Percentiles rank a stretch among this genome's conserved stretches.
phyloP scores from a whole-genome alignment of 371 early-diverging fungal species.

The Saksenaea oblongispora region DNA sequence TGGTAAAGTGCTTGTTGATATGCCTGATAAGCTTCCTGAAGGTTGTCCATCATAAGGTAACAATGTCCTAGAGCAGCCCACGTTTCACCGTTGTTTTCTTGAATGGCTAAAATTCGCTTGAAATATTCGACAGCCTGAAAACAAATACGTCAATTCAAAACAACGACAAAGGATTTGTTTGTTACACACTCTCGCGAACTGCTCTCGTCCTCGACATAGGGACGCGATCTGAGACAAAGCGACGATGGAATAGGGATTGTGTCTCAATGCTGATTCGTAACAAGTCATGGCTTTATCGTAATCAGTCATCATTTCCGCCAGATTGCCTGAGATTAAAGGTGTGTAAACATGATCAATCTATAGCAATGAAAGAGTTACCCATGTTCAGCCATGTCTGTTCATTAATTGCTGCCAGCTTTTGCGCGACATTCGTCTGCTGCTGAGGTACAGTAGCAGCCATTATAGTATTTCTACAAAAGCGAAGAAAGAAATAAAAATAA shows the following conservation, averaged over 20 bases:
- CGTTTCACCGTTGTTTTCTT: constrained; percentile 83
- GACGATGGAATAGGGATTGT: constrained; percentile 83
- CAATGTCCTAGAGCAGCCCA: constrained; percentile 95
- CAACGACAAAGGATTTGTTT: constrained; percentile 2
- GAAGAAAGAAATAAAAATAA: not conserved
- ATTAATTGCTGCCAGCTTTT: constrained; percentile 62
- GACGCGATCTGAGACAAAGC: constrained; percentile 77
- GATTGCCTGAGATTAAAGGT: constrained; percentile 37
- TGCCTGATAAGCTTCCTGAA: constrained; percentile 89
- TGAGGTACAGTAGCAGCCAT: constrained; percentile 30
- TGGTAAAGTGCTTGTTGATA: constrained; percentile 94
- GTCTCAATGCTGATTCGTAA: constrained; percentile 84
- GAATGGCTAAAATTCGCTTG: constrained; percentile 80
- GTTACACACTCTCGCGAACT: constrained; percentile 49
- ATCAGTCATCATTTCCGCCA: constrained; percentile 76
- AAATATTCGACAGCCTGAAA: constrained; percentile 85
- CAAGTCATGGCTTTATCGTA: constrained; percentile 75
- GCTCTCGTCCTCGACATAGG: constrained; percentile 68
- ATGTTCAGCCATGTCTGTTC: constrained; percentile 74
- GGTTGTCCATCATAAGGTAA: constrained; percentile 91
- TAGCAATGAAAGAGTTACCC: constrained; percentile 39
- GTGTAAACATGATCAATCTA: not conserved
- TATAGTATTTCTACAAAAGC: not conserved
- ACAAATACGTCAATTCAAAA: constrained; percentile 3
- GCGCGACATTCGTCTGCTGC: constrained; percentile 39